Base-by-base conservation (phyloP, 2,329 filamentous ascomycete genomes). In the Chalara sp. region DNA sequence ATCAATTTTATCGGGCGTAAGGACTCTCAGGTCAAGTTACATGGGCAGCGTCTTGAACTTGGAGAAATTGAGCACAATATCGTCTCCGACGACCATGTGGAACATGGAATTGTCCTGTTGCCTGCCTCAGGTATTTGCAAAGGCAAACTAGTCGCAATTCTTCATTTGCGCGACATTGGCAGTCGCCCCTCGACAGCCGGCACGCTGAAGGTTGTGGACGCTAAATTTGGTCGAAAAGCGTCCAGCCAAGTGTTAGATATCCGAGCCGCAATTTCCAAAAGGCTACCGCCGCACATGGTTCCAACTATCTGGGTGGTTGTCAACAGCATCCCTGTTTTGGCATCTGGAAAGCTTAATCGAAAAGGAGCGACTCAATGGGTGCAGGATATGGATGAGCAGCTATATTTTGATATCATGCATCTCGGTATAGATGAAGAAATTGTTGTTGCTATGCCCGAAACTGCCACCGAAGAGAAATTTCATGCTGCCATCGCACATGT, bases 1-100 rank as follows among this genome's bases (percentile, higher is more conserved):
- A 72, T 83, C 44, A 63, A 73, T 12, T 82, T 79, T 53, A 69
- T 83, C 32, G 81, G 81, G 10, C 74, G 84, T 47, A 83, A 81
- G 55, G 83, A 86, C 58, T 76, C 76, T 13, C 82, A 83, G 63
- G 76, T 84, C 51, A 87, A 87, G 70, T 85, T 6, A 81, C 84
- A 39, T n/a, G 8, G 35, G 35, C 8, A n/a, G 35, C n/a, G n/a
- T n/a, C n/a, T n/a, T n/a, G n/a, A n/a, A n/a, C n/a, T n/a, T n/a
- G n/a, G n/a, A n/a, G n/a, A 39, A 39, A n/a, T 39, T 8, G 35
- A 39, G 35, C 8, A 8, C 35, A 8, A 39, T 39, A 39, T 39
- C 35, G 8, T n/a, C n/a, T 8, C 8, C 8, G 35, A 8, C 8
- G 8, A 8, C 8, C 8, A 39, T 8, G n/a, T n/a, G 8, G 35